Conservation (phyloP, 1,139 yeast species). For the Groenewaldozyma sp. region DNA sequence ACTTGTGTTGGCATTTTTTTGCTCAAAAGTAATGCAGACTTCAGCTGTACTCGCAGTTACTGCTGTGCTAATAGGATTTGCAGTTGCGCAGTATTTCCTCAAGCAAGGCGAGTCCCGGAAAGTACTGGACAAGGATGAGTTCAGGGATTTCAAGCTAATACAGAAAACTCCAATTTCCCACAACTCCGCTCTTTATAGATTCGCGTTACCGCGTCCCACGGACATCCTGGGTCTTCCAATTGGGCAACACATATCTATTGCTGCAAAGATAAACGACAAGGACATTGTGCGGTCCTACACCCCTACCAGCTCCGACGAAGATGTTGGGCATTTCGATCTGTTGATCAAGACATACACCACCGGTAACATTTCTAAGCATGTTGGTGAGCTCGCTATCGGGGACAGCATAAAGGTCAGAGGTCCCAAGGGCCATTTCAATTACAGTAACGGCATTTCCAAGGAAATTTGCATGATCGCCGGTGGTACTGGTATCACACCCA, state of each 20-base stretch:
- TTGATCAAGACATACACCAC: slow-evolving; percentile 86
- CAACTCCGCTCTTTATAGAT: slow-evolving; percentile 77
- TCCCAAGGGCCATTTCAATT: slow-evolving; percentile 87
- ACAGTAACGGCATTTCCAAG: slow-evolving; percentile 70
- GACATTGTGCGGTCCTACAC: slow-evolving; percentile 88
- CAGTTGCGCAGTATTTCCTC: slow-evolving; percentile 9
- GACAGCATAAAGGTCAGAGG: slow-evolving; percentile 72
- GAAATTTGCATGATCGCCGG: slow-evolving; percentile 87
- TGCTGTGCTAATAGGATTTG: too few species aligned
- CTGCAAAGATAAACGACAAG: slow-evolving; percentile 68
- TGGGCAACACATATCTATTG: slow-evolving; percentile 70
- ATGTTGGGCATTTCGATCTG: slow-evolving; percentile 76
- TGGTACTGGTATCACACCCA: slow-evolving; percentile 94
- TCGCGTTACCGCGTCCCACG: slow-evolving; percentile 67
- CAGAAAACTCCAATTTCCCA: slow-evolving; percentile 71
- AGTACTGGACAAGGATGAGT: slow-evolving; percentile 56
- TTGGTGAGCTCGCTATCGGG: slow-evolving; percentile 61
- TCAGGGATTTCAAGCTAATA: slow-evolving; percentile 74
- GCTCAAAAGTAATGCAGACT: too few species aligned
- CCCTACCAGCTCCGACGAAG: slow-evolving; percentile 79
- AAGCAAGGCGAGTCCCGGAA: slow-evolving; percentile 27
- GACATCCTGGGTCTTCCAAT: slow-evolving; percentile 85
- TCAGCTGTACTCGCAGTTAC: too few species aligned
- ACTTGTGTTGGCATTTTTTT: too few species aligned
- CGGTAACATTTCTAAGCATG: slow-evolving; percentile 77